Base-by-base conservation (phyloP, 2,329 filamentous ascomycete genomes). In the Fragosphaeria purpurea region DNA sequence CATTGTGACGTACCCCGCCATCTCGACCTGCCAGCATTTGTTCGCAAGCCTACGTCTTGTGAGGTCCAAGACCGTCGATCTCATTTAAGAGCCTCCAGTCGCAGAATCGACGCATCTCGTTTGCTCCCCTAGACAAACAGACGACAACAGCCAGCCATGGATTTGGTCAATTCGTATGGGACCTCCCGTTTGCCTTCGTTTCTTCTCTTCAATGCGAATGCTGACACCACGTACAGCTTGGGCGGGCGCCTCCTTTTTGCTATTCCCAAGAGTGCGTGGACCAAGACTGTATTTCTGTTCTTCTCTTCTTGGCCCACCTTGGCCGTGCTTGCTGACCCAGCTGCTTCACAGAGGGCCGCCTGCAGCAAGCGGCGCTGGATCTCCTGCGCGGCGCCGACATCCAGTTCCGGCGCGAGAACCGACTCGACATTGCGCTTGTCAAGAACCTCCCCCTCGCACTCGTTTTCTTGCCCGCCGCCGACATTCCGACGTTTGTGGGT, bases 401-500 rank as follows among this genome's bases (percentile, higher is more conserved):
- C 61, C 89, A 98, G 68, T 98, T 98, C 74, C 84, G 87, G 66
- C 85, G 93, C 63, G 89, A 96, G 74, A 89, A 86, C 66, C 85
- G 93, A 53, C 86, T 97, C 61, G 93, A 98, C 67, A 96, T 98
- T 63, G 93, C 93, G 12, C 83, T 98, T 32, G 93, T 97, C 64
- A 95, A 96, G 75, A 98, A 98, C 71, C 82, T 93, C 33, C 88
- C 87, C 38, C 88, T 98, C 61, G 93, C 93, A 12, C 86, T 98
- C 54, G 83, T 98, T 64, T 98, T 98, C 75, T 85, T 98, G 32
- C 93, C 93, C 34, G 93, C 91, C 39, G 90, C 89, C 58, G 93
- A 98, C 66, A 98, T 98, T 63, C 93, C 93, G 5, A 95, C 89
- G 40, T 97, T 97, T 64, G 90, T 98, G 45, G 91, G 91, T 51